Evolutionary conservation across 2,329 filamentous ascomycete genomes (phyloP), one percentile per base, ranked within the genome.

Genomic region (Alternaria sp.): DNA sequence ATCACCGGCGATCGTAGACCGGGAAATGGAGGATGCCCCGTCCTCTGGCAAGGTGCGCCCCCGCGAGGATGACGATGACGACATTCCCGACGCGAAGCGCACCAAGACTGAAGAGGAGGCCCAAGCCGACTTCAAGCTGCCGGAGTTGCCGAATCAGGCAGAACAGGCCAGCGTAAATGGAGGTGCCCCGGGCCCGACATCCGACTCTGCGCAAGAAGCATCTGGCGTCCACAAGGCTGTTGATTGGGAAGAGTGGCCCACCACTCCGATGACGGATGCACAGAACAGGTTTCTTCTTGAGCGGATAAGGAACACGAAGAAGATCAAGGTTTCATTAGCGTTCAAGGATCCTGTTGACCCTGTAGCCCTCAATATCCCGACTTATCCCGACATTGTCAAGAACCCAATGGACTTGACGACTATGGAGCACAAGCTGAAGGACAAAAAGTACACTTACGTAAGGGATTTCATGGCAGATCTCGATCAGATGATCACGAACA

Each of bases 341-440:
- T 98, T 97, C 82, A 86, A 88, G 67, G 86, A 89, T 45, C 90
- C 96, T 0, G 96, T 98, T 8, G 87, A 92, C 76, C 87, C 86
- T 43, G 83, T 95, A 23, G 92, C 91, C 80, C 86, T 97, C 44
- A 85, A 83, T 26, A 88, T 98, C 44, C 93, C 92, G 58, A 89
- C 88, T 2, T 91, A 93, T 66, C 92, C 91, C 67, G 83, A 87
- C 2, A 84, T 90, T 36, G 89, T 98, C 69, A 87, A 89, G 40
- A 86, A 90, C 28, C 94, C 94, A 0, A 94, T 97, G 85, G 95
- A 98, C 79, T 86, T 99, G 40, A 85, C 86, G 43, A 90, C 90
- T 10, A 92, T 99, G 74, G 95, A 98, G 75, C 85, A 86, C 56
- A 94, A 92, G 68, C 80, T 98, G 36, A 93, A 93, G 73, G 85